A percentile compares a stretch with the other conserved stretches of the same genome.
These are phyloP conservation scores for Zymoseptoria ardabiliae DNA, from an alignment of 2,329 filamentous ascomycete genomes.

Conservation along the genomic window DNA sequence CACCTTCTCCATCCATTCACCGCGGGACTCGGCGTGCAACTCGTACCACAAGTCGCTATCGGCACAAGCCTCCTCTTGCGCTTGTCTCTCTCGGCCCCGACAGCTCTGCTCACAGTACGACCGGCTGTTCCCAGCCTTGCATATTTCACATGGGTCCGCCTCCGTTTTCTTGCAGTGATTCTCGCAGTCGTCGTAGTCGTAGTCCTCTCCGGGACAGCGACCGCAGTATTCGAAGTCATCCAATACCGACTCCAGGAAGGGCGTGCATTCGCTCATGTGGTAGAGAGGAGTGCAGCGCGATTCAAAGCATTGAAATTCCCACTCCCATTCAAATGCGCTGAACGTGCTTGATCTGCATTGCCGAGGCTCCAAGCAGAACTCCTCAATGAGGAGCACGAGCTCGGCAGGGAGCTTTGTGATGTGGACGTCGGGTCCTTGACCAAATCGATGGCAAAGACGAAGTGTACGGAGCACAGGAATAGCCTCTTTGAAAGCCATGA, in stretches of 20 bases:
- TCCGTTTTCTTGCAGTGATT: neutral
- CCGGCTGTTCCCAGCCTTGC: neutral
- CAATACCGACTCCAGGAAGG: neutral
- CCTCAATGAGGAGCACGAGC: conserved; percentile 15
- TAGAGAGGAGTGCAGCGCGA: conserved; percentile 6
- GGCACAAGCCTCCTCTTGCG: neutral
- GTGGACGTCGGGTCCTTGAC: conserved; percentile 11
- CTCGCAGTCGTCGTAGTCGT: neutral
- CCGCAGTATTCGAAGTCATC: conserved; percentile 1
- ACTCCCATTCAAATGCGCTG: neutral
- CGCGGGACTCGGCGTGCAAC: conserved; percentile 1
- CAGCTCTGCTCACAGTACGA: conserved; percentile 5
- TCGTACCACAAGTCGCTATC: neutral
- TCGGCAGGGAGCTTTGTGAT: conserved; percentile 18
- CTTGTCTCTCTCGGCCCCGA: neutral
- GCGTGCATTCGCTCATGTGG: neutral
- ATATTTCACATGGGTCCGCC: conserved; percentile 1
- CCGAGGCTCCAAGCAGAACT: neutral
- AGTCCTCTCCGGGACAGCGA: neutral
- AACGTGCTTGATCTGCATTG: neutral
- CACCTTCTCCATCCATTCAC: conserved; percentile 7
- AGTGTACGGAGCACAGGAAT: conserved; percentile 7
- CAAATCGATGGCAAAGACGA: conserved; percentile 18
- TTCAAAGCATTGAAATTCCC: conserved; percentile 10
- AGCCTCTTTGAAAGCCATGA: conserved; percentile 7